A percentile compares a stretch with the other conserved stretches of the same genome.
Evolutionary conservation across 352 stramenopile genomes (phyloP).

Genomic region (Pythium dissotocum): DNA sequence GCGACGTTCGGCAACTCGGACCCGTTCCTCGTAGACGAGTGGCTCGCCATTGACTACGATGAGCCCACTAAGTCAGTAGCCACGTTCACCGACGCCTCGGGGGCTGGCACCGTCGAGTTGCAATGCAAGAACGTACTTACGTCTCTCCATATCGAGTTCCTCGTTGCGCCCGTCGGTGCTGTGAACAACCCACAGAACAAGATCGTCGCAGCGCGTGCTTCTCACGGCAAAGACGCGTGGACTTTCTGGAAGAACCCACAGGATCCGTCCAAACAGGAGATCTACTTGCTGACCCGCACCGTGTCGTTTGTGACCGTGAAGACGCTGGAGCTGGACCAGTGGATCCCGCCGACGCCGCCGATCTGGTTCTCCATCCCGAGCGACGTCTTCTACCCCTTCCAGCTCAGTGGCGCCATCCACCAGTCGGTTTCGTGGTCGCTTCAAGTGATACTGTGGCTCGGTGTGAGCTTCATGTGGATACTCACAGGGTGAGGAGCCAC

Average conservation of each 20-base stretch:
- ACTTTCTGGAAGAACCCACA: slow-evolving; percentile 34
- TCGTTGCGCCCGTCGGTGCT: slow-evolving; percentile 37
- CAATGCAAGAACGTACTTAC: slow-evolving; percentile 32
- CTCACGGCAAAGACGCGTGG: slow-evolving; percentile 38
- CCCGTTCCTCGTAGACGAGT: slow-evolving; percentile 36
- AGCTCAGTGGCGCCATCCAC: slow-evolving; percentile 21
- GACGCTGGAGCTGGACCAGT: slow-evolving; percentile 27
- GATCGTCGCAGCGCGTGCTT: slow-evolving; percentile 40
- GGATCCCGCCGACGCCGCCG: slow-evolving; percentile 38
- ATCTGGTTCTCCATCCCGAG: slow-evolving; percentile 59
- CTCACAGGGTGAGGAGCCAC: not conserved
- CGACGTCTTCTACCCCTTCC: slow-evolving; percentile 57
- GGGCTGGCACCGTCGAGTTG: slow-evolving; percentile 31
- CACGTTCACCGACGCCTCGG: slow-evolving; percentile 22
- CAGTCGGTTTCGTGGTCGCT: not conserved
- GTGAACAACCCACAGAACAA: slow-evolving; percentile 40
- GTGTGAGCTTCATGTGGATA: not conserved
- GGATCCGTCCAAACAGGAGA: slow-evolving; percentile 17
- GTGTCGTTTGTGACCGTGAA: slow-evolving; percentile 37
- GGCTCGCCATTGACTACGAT: slow-evolving; percentile 46
- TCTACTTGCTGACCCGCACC: slow-evolving; percentile 34
- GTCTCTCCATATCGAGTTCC: slow-evolving; percentile 39
- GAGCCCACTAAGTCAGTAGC: slow-evolving; percentile 25
- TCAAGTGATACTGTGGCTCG: not conserved
- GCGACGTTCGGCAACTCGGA: slow-evolving; percentile 47